A percentile compares a stretch with the other conserved stretches of the same genome.
phyloP scores from a whole-genome alignment of 306 rosid genomes.

The Trifolium dubium region DNA sequence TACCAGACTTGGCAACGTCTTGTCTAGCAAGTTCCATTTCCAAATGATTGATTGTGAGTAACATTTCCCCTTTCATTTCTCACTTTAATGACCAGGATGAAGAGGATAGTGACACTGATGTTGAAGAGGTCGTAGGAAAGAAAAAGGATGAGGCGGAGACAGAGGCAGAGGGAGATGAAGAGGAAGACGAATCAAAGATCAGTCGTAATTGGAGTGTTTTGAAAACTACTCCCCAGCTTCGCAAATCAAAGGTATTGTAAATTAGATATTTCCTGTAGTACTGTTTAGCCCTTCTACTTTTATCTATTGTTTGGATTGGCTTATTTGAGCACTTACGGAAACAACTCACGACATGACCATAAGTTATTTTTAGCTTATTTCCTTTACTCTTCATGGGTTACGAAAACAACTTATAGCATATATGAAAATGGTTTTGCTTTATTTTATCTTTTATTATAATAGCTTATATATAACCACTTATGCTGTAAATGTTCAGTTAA shows the following conservation, averaged over 20 bases:
- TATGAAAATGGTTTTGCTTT: background rate
- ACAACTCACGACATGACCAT: background rate
- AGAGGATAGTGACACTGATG: conserved; percentile 78
- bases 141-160: conserved; percentile 36
- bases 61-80: conserved; percentile 30
- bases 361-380: background rate
- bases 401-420: background rate
- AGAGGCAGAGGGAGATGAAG: conserved; percentile 36
- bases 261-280: conserved; percentile 22
- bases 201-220: conserved; percentile 89
- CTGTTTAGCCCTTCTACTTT: conserved; percentile 8
- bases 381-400: background rate
- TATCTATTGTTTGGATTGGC: background rate
- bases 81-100: conserved; percentile 60
- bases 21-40: conserved; percentile 14
- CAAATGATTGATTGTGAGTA: conserved; percentile 35
- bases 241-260: conserved; percentile 73
- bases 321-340: background rate
- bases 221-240: conserved; percentile 75
- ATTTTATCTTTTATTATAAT: background rate
- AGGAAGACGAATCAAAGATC: conserved; percentile 64
- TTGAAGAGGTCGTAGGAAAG: conserved; percentile 48
- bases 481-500: background rate
- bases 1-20: background rate
- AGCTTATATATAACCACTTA: background rate